Evolutionary conservation across 352 stramenopile genomes (phyloP).

Genomic region (Phytopythium chamaehyphon): DNA sequence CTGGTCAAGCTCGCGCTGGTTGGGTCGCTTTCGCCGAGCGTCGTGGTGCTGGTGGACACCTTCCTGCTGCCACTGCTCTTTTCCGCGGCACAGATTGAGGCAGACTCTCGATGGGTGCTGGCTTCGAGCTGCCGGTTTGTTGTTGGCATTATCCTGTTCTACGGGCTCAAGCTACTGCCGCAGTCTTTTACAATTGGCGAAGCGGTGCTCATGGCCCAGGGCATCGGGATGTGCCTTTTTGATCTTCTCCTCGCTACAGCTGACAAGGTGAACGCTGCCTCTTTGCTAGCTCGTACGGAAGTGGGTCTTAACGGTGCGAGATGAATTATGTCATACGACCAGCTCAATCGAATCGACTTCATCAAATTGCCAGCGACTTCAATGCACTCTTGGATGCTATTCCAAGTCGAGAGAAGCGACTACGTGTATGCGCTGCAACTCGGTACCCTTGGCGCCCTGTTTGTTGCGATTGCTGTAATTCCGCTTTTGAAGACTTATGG

Average conservation of each 20-base stretch:
- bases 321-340: background rate
- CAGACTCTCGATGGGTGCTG: conserved; percentile 28
- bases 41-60: conserved; percentile 37
- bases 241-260: conserved; percentile 48
- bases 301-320: background rate
- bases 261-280: conserved; percentile 23
- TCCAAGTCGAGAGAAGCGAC: conserved; percentile 27
- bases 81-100: conserved; percentile 23
- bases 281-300: background rate
- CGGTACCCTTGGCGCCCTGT: conserved; percentile 39
- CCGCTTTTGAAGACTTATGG: conserved; percentile 44
- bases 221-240: conserved; percentile 39
- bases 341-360: conserved; percentile 22
- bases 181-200: conserved; percentile 77
- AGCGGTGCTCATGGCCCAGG: conserved; percentile 59
- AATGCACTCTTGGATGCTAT: conserved; percentile 24
- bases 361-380: conserved; percentile 8
- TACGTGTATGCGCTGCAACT: conserved; percentile 57
- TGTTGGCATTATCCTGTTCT: conserved; percentile 31
- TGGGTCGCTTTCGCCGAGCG: conserved; percentile 23
- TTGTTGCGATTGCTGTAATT: conserved; percentile 42
- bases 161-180: conserved; percentile 35
- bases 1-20: conserved; percentile 43
- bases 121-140: conserved; percentile 26
- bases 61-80: conserved; percentile 29